Evolutionary conservation across 75 land plant genomes (phyloP).

Genomic region (Gnetum montanum): DNA sequence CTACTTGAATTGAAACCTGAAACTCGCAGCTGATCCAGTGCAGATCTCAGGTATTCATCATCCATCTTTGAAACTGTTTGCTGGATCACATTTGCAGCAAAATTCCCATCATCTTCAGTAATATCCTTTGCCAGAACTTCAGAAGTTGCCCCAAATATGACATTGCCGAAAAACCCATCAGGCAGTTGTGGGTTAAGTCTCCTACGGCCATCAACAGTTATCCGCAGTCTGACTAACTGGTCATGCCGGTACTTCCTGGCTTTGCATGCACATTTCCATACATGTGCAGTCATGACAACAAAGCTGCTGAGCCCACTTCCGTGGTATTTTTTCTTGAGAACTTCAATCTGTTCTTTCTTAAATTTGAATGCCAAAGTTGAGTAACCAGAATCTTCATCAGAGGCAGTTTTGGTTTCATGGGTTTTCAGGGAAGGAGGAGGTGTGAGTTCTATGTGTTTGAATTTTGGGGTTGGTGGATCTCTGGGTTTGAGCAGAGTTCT

Average conservation of each 20-base stretch:
- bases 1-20: too few relatives aligned
- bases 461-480: slow-evolving; percentile 35
- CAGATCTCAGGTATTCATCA: slow-evolving; percentile 22
- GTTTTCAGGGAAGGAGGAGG: too few relatives aligned
- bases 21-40: slow-evolving; percentile 18
- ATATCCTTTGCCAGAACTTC: slow-evolving; percentile 14
- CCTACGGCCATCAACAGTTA: slow-evolving; percentile 20
- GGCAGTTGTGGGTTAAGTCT: slow-evolving; percentile 32
- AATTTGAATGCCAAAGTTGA: too few relatives aligned
- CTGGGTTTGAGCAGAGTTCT: slow-evolving; percentile 39
- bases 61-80: slow-evolving; percentile 19
- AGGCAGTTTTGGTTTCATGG: too few relatives aligned
- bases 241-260: slow-evolving; percentile 10
- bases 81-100: slow-evolving; percentile 11
- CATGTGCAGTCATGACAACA: slow-evolving; percentile 32
- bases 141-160: slow-evolving; percentile 20
- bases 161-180: slow-evolving; percentile 36
- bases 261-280: slow-evolving; percentile 33
- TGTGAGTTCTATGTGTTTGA: slow-evolving; percentile 60
- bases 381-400: too few relatives aligned
- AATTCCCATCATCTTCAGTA: slow-evolving; percentile 7
- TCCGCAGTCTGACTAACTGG: slow-evolving; percentile 18
- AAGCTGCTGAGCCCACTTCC: too few relatives aligned
- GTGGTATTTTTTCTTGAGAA: too few relatives aligned
- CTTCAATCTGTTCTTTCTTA: too few relatives aligned